These are phyloP conservation scores for Gaeumannomyces tritici DNA, from an alignment of 2,329 filamentous ascomycete species.

Conservation along the genomic window DNA sequence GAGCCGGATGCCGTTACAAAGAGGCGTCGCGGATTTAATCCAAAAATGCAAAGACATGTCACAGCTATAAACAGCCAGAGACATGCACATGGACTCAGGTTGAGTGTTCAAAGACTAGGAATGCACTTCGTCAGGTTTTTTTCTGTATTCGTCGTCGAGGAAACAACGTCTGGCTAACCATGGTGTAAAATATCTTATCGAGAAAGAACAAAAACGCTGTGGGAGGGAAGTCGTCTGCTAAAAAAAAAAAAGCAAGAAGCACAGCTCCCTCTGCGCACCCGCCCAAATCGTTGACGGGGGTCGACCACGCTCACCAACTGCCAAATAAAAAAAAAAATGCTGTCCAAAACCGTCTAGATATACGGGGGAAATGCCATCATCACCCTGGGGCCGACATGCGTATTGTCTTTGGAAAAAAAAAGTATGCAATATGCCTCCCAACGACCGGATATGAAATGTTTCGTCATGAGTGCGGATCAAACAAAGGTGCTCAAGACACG, in stretches of 20 bases:
- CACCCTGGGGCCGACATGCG: not conserved
- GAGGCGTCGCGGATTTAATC: no score
- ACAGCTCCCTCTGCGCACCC: no score
- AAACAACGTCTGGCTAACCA: not conserved
- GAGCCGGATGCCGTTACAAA: no score
- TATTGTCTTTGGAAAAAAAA: not conserved
- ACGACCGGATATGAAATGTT: not conserved
- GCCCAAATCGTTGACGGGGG: no score
- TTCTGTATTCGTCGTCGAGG: not conserved
- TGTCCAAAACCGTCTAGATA: not conserved
- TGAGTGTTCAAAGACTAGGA: no score
- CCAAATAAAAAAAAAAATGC: not conserved
- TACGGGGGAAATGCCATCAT: not conserved
- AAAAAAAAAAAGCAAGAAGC: not conserved
- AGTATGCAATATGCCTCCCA: not conserved
- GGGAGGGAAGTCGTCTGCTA: no score
- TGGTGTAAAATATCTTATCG: not conserved
- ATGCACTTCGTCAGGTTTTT: not conserved
- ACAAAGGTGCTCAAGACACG: not conserved
- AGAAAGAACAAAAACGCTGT: not conserved
- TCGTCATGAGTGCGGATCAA: not conserved
- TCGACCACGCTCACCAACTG: not conserved
- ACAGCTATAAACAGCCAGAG: no score
- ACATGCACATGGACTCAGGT: no score
- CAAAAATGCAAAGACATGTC: no score